Base-by-base conservation (phyloP, 2,329 filamentous ascomycete genomes). In the Paecilomyces formosus region DNA sequence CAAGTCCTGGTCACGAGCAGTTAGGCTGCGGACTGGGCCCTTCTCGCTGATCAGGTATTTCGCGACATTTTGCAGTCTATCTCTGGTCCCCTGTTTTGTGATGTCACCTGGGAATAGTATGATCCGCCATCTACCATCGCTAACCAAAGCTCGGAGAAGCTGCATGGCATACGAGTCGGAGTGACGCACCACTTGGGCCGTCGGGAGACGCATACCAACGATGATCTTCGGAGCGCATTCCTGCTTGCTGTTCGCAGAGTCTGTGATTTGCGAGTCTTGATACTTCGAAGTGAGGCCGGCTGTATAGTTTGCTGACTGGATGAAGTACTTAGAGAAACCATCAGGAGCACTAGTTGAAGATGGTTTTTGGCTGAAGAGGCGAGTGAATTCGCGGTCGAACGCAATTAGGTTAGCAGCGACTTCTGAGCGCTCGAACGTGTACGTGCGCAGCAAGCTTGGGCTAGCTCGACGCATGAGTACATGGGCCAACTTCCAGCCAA, bases 221-320 rank as follows among this genome's bases (percentile, higher is more conserved):
- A 65, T 64, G 12, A 75, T 64, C 54, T 69, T 74, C 52, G 51
- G 72, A 2, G 71, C 79, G 50, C 72, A 64, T n/a, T 64, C 72
- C 51, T 75, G 64, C 0, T 62, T 68, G 33, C 75, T 74, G 0
- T 62, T 64, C 9, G 65, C 61, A 12, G 66, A 63, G 11, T 72
- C 72, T 0, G 79, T 81, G 7, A 86, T 74, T 0, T 45, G 35
- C 66, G 58, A 0, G 81, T 85, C 24, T 77, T 77, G 76, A 62
- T 88, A 88, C 55, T 72, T 74, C 0, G 80, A 77, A 0, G 80
- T 84, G 58, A 86, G 74, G 0, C 86, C 86, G 1, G 85, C 85
- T 0, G 80, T 88, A 63, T 85, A 88, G 57, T 79, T 72, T 0
- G 81, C 83, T 1, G 82, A 78, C 66, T 82, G 78, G 52, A 83